Evolutionary conservation across 176 grass and related monocot genomes (phyloP).

Genomic region (Thalia dealbata): DNA sequence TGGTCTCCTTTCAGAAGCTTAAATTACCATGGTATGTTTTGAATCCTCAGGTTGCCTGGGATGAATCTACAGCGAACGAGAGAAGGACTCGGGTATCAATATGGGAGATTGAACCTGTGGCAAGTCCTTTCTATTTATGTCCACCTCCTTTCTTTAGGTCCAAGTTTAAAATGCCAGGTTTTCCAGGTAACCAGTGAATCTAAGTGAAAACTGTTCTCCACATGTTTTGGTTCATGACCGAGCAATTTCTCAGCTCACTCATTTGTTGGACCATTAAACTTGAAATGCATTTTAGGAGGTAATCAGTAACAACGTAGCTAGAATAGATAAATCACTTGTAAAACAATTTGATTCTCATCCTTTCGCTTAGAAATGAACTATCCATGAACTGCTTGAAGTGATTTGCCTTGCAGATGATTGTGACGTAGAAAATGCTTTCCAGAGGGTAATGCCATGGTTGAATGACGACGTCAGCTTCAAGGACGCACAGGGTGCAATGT

Average conservation of each 20-base stretch:
- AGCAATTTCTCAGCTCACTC: too few species aligned
- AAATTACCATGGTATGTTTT: not conserved
- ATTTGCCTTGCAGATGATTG: conserved; percentile 64
- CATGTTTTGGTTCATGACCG: too few species aligned
- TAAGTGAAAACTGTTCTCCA: too few species aligned
- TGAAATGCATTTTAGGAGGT: not conserved
- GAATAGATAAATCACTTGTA: too few species aligned
- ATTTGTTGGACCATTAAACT: not conserved
- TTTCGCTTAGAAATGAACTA: too few species aligned
- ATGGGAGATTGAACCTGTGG: conserved; percentile 98
- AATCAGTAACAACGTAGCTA: too few species aligned
- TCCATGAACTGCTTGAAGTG: conserved; percentile 23
- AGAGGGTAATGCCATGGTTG: conserved; percentile 86
- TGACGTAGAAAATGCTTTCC: conserved; percentile 87
- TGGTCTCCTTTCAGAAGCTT: not conserved
- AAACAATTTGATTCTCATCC: not conserved
- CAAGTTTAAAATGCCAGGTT: conserved; percentile 65
- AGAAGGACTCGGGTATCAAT: conserved; percentile 82
- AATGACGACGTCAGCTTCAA: conserved; percentile 81
- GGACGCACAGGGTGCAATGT: conserved; percentile 74
- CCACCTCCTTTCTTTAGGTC: conserved; percentile 83
- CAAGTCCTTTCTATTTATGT: conserved; percentile 97
- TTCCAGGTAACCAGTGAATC: conserved; percentile 36
- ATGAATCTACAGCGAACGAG: conserved; percentile 88
- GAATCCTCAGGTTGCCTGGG: conserved; percentile 83